phyloP scores from a whole-genome alignment of 192 early-diverging fungal genomes.

The Pilaira anomala region DNA sequence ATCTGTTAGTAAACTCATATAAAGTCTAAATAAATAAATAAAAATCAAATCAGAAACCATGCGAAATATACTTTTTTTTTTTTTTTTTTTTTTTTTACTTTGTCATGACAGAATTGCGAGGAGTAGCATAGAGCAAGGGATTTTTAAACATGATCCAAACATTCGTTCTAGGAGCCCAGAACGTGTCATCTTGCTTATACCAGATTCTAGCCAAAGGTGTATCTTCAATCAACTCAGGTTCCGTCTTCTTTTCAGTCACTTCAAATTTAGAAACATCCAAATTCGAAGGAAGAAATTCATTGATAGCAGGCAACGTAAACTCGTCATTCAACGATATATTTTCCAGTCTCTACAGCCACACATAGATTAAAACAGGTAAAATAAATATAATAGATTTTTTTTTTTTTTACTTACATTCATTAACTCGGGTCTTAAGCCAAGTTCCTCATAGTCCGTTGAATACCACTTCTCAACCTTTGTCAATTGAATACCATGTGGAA shows the following conservation, averaged over 20 bases:
- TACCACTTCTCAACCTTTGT: constrained; percentile 74
- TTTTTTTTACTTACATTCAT: constrained; percentile 38
- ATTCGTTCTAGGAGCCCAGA: constrained; percentile 82
- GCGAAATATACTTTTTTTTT: no score
- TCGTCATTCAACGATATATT: constrained; percentile 24
- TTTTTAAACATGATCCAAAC: constrained; percentile 65
- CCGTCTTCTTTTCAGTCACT: constrained; percentile 15
- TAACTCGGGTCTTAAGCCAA: constrained; percentile 52
- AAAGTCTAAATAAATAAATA: constrained; percentile 31
- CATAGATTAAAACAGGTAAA: background rate
- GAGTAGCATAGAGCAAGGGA: constrained; percentile 72
- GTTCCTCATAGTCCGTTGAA: constrained; percentile 70
- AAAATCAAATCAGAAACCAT: constrained; percentile 1
- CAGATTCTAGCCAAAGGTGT: constrained; percentile 63
- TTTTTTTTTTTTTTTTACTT: no score
- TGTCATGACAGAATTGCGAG: constrained; percentile 58
- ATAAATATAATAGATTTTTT: no score
- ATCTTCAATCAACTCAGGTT: constrained; percentile 58
- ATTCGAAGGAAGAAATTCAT: constrained; percentile 81
- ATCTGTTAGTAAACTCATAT: constrained; percentile 36
- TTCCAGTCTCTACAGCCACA: constrained; percentile 26
- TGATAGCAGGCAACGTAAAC: constrained; percentile 54
- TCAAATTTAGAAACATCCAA: constrained; percentile 56
- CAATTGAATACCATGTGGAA: constrained; percentile 41
- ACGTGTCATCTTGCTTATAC: constrained; percentile 92